These are phyloP conservation scores for Pseudocercospora pini-densiflorae DNA, from an alignment of 2,329 filamentous ascomycete species.

Conservation along the genomic window DNA sequence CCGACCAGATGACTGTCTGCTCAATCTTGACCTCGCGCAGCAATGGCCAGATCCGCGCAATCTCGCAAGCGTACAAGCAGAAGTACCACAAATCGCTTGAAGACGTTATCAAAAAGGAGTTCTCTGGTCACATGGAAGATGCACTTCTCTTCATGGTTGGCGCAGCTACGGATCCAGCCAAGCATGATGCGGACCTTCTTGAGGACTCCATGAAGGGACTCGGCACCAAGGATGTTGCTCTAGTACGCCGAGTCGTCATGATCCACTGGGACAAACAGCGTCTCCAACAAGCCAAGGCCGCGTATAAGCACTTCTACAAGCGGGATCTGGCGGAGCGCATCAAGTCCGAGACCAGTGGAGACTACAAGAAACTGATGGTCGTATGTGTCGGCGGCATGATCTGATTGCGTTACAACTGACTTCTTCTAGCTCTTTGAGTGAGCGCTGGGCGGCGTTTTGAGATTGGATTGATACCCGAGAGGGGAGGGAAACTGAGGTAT, in stretches of 20 bases:
- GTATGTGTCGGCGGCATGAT: constrained; percentile 47
- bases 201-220: constrained; percentile 85
- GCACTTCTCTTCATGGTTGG: constrained; percentile 81
- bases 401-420: constrained; percentile 20
- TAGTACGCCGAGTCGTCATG: constrained; percentile 77
- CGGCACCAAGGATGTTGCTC: constrained; percentile 82
- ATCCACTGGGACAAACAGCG: constrained; percentile 81
- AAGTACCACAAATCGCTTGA: constrained; percentile 74
- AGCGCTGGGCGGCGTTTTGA: constrained; percentile 13
- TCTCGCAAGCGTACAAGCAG: constrained; percentile 73
- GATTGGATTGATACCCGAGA: constrained; percentile 22
- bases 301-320: constrained; percentile 74
- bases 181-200: constrained; percentile 80
- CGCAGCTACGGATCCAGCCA: constrained; percentile 76
- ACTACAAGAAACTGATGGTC: constrained; percentile 78
- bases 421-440: constrained; percentile 29
- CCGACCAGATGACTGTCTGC: constrained; percentile 78
- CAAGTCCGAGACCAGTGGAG: constrained; percentile 75
- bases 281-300: constrained; percentile 76
- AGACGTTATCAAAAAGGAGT: constrained; percentile 77
- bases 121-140: constrained; percentile 90
- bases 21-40: constrained; percentile 76
- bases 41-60: constrained; percentile 82
- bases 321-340: constrained; percentile 71
- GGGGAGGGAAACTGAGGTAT: background rate